Evolutionary conservation across 2,329 filamentous ascomycete genomes (phyloP), one percentile per base, ranked within the genome.

Genomic region (Fusarium piperis): DNA sequence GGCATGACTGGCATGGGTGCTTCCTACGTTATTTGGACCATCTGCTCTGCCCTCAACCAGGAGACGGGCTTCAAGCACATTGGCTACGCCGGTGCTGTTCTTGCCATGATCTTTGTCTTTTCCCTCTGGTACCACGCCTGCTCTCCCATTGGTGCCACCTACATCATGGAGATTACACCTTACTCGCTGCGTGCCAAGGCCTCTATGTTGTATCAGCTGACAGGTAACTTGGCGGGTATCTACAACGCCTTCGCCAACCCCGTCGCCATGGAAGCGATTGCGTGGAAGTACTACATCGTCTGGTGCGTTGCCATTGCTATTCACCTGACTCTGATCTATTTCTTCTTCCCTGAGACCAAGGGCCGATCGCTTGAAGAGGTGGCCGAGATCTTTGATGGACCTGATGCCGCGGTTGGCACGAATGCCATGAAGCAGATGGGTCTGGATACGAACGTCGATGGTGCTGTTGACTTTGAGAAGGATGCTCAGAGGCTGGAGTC

Each of bases 231-330:
- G 30, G 78, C 75, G 0, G 72, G 76, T 9, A 64, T 79, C 3
- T 79, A 76, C 77, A 85, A 84, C 61, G 82, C 79, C 2, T 83
- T 83, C 46, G 81, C 83, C 11, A 85, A 85, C 38, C 83, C 83
- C 0, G 82, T 85, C 6, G 83, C 81, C 0, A 78, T 85, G 58
- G 79, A 81, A 0, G 75, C 76, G 0, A 82, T 85, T 30, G 72
- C 69, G 0, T 85, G 83, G 83, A 83, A 80, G 62, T 85, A 83
- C 61, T 85, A 85, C 59, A 81, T 84, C 10, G 81, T 85, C 4
- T 84, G 83, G 70, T 81, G 83, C n/a, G 81, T 77, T 0, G 74
- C 78, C 0, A 64, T 80, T 16, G 69, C 68, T 2, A 20, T 74
- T 0, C 68, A 75, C 35, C 2, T 76, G 12, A 65, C 36, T 0